Percentiles rank a stretch among this genome's conserved stretches.
Evolutionary conservation across 192 early-diverging fungal genomes (phyloP).

Genomic region (Helicostylum pulchrum): DNA sequence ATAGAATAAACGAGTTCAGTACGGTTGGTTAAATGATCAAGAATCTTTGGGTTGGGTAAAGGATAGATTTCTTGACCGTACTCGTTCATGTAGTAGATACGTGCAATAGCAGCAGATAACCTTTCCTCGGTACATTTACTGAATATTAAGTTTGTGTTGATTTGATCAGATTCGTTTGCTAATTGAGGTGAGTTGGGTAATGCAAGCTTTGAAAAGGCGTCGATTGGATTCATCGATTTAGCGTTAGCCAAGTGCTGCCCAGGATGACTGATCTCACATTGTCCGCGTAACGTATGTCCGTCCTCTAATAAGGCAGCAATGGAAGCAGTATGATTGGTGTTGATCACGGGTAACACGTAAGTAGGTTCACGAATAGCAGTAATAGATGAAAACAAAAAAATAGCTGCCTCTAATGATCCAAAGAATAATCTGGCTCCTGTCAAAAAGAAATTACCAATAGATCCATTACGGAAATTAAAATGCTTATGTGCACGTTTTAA

Average conservation of each 20-base stretch:
- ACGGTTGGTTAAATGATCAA: conserved; percentile 46
- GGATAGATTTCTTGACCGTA: conserved; percentile 70
- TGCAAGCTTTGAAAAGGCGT: conserved; percentile 37
- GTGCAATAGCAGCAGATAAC: conserved; percentile 50
- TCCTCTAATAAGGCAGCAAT: conserved; percentile 70
- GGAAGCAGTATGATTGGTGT: conserved; percentile 58
- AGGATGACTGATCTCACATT: conserved; percentile 78
- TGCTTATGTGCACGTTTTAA: conserved; percentile 57
- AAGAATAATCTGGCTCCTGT: conserved; percentile 76
- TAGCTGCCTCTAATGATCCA: conserved; percentile 64
- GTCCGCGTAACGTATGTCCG: conserved; percentile 60
- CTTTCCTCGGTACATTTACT: conserved; percentile 43
- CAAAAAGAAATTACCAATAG: conserved; percentile 78
- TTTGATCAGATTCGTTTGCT: not conserved
- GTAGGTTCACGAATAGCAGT: conserved; percentile 63
- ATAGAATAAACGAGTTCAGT: conserved; percentile 65
- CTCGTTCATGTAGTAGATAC: conserved; percentile 70
- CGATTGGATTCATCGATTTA: conserved; percentile 34
- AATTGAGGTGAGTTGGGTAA: conserved; percentile 30
- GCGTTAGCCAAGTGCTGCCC: conserved; percentile 8
- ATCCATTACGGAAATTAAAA: conserved; percentile 72
- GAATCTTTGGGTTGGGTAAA: conserved; percentile 57
- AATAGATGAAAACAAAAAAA: conserved; percentile 71
- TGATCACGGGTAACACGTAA: conserved; percentile 64
- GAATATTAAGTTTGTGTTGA: conserved; percentile 51